Percentiles rank a stretch among this genome's conserved stretches.
Conservation (phyloP, 352 stramenopile species). For the Phytopythium chamaehyphon region DNA sequence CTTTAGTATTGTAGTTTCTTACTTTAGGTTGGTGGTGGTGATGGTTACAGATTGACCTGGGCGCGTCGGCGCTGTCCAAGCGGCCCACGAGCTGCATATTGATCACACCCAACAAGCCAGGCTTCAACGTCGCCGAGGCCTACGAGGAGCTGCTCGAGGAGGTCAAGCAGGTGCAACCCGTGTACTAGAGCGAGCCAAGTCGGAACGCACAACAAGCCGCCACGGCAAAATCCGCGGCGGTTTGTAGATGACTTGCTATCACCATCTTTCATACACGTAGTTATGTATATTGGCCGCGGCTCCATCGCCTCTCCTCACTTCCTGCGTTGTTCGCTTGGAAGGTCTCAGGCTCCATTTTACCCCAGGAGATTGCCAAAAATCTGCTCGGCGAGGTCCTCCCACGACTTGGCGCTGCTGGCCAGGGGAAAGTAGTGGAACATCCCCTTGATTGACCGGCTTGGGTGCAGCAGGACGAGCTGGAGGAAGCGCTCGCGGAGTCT, state of each 20-base stretch:
- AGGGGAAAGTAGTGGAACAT: slow-evolving; percentile 72
- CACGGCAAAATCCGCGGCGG: too few relatives aligned
- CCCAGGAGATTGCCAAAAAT: slow-evolving; percentile 67
- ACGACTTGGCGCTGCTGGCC: slow-evolving; percentile 28
- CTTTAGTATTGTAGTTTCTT: too few relatives aligned
- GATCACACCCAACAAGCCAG: slow-evolving; percentile 91
- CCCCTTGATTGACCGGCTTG: slow-evolving; percentile 62
- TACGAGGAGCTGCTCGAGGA: slow-evolving; percentile 90
- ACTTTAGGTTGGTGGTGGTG: too few relatives aligned
- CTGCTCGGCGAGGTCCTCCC: slow-evolving; percentile 54
- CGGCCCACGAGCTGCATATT: slow-evolving; percentile 98
- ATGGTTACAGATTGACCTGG: slow-evolving; percentile 78
- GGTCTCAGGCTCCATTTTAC: neutral
- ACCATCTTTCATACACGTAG: slow-evolving; percentile 37
- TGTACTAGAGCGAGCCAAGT: slow-evolving; percentile 54
- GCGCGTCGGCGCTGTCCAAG: slow-evolving; percentile 96
- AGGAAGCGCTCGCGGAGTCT: slow-evolving; percentile 60
- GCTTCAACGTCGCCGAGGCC: slow-evolving; percentile 85
- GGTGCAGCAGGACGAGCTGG: slow-evolving; percentile 71
- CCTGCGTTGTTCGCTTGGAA: slow-evolving; percentile 12
- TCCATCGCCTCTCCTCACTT: slow-evolving; percentile 6
- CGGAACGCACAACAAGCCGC: slow-evolving; percentile 12
- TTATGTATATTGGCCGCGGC: slow-evolving; percentile 24
- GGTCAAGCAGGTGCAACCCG: slow-evolving; percentile 84
- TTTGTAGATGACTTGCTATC: too few relatives aligned